Conservation (phyloP, 352 stramenopile genomes). For the Phytophthora palmivora region DNA sequence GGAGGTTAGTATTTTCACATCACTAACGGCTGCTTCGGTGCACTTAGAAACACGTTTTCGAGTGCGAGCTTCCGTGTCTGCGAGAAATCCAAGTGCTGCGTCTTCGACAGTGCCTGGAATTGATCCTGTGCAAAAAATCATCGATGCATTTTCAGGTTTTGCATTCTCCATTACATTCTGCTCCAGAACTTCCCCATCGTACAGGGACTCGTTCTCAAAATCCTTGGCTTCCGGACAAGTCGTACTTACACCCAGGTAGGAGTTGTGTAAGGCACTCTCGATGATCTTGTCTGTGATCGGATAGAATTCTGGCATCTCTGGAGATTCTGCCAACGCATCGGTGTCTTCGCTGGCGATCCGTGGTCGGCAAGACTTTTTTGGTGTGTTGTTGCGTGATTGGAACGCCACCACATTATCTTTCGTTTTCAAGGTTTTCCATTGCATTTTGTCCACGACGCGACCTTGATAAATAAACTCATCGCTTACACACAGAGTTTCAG, state of each 20-base stretch:
- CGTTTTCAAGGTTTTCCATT: slow-evolving; percentile 55
- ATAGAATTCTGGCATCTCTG: slow-evolving; percentile 34
- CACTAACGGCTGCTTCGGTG: slow-evolving; percentile 24
- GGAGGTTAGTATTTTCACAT: slow-evolving; percentile 32
- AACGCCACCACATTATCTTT: slow-evolving; percentile 54
- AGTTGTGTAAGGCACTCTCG: slow-evolving; percentile 12
- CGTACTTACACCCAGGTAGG: slow-evolving; percentile 17
- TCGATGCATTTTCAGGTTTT: slow-evolving; percentile 21
- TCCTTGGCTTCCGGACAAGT: slow-evolving; percentile 23
- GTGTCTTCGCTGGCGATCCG: slow-evolving; percentile 23
- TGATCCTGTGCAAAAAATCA: slow-evolving; percentile 38
- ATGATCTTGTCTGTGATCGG: slow-evolving; percentile 18
- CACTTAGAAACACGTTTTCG: slow-evolving; percentile 33
- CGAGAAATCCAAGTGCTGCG: slow-evolving; percentile 43
- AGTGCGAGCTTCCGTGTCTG: slow-evolving; percentile 38
- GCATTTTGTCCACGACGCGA: slow-evolving; percentile 33
- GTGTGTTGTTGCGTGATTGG: slow-evolving; percentile 28
- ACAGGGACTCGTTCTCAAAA: slow-evolving; percentile 18
- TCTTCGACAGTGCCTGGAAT: slow-evolving; percentile 46
- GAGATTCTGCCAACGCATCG: slow-evolving; percentile 25
- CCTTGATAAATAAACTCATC: slow-evolving; percentile 51
- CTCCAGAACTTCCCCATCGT: slow-evolving; percentile 14
- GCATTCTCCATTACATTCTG: slow-evolving; percentile 30
- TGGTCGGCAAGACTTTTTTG: slow-evolving; percentile 6
- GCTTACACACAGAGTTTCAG: slow-evolving; percentile 12